Conservation (phyloP, 495 filamentous ascomycete species). For the Friedmanniomyces endolithicus region DNA sequence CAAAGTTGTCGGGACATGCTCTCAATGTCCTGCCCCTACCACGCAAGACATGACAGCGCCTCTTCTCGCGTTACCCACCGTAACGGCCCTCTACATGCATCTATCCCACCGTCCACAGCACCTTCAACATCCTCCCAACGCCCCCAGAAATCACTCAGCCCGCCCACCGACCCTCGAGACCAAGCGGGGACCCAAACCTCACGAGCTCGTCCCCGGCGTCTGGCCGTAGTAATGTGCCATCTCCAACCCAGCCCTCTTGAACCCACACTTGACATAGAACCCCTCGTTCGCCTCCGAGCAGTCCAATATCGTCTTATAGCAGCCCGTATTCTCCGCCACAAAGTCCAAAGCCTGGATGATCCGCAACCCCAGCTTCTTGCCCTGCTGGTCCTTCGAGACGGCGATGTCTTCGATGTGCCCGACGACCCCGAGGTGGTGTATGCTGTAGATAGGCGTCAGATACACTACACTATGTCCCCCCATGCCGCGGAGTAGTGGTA, state of each 20-base stretch:
- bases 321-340: conserved; percentile 71
- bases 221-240: conserved; percentile 89
- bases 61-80: too few species aligned
- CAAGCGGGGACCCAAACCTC: too few species aligned
- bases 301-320: conserved; percentile 79
- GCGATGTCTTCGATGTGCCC: conserved; percentile 99
- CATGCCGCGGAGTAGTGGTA: too few species aligned
- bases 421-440: conserved; percentile 62
- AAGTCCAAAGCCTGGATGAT: conserved; percentile 91
- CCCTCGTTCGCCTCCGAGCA: conserved; percentile 82
- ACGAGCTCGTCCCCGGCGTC: neutral
- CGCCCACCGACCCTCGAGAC: too few species aligned
- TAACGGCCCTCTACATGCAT: too few species aligned
- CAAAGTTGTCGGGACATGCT: too few species aligned
- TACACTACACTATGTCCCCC: neutral
- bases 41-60: too few species aligned
- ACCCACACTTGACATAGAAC: conserved; percentile 98
- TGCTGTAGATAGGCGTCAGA: conserved; percentile 33
- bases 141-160: too few species aligned
- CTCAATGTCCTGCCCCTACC: too few species aligned
- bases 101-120: too few species aligned
- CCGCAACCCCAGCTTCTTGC: conserved; percentile 85
- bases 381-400: conserved; percentile 84
- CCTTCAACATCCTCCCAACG: too few species aligned
- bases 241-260: conserved; percentile 81